A percentile compares a stretch with the other conserved stretches of the same genome.
These are phyloP conservation scores for Nemania diffusa DNA, from an alignment of 2,329 filamentous ascomycete genomes.

Conservation along the genomic window DNA sequence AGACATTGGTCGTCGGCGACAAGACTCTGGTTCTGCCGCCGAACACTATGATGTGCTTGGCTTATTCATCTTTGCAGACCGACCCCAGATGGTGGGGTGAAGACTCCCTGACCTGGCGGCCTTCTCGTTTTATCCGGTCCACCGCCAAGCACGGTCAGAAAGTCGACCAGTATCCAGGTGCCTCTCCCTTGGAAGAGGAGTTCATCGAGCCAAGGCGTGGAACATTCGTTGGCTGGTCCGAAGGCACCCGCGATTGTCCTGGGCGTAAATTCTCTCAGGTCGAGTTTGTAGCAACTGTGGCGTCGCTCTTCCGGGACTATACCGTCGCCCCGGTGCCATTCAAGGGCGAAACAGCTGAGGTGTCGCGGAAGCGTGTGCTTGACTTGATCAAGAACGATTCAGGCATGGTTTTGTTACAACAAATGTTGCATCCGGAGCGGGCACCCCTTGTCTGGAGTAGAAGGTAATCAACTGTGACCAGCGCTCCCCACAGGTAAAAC, in stretches of 20 bases:
- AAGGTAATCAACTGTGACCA: too few species aligned
- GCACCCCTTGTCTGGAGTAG: conserved; percentile 13
- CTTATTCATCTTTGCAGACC: conserved; percentile 39
- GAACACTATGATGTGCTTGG: conserved; percentile 24
- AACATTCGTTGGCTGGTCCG: conserved; percentile 45
- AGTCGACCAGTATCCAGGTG: neutral
- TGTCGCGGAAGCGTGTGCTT: neutral
- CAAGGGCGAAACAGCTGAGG: neutral
- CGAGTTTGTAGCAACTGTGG: conserved; percentile 45
- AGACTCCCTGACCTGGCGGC: conserved; percentile 38
- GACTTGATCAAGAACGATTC: conserved; percentile 25
- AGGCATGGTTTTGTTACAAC: conserved; percentile 19
- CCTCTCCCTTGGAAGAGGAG: conserved; percentile 27
- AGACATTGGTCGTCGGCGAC: neutral
- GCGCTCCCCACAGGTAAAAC: too few species aligned
- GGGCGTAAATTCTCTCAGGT: conserved; percentile 50
- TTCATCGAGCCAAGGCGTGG: conserved; percentile 32
- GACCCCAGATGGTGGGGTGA: conserved; percentile 39
- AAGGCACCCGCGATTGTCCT: conserved; percentile 46
- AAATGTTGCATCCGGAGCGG: conserved; percentile 35
- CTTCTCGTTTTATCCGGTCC: conserved; percentile 32
- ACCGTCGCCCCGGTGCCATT: neutral
- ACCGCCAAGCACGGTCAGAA: too few species aligned
- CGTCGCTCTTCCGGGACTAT: conserved; percentile 20
- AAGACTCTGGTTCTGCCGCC: conserved; percentile 11